phyloP scores from a whole-genome alignment of 345 rosid species.

The Gossypium ekmanianum region DNA sequence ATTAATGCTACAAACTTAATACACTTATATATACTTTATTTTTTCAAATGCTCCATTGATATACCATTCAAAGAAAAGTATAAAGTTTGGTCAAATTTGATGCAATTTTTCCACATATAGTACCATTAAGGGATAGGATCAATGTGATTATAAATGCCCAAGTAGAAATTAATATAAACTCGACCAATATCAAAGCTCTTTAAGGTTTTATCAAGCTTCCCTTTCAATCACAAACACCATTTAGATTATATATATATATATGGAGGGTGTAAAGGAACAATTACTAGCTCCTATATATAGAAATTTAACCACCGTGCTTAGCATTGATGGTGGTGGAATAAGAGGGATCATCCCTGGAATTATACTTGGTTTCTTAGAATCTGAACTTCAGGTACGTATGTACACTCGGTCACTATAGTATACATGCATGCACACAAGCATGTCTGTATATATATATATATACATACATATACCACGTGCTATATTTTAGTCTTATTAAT shows the following conservation, averaged over 20 bases:
- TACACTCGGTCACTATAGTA: neutral
- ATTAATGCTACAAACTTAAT: too few relatives aligned
- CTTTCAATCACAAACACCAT: too few relatives aligned
- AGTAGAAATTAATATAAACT: neutral
- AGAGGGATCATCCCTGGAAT: neutral
- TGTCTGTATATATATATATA: too few relatives aligned
- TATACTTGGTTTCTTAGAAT: slow-evolving; percentile 7
- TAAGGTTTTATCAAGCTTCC: too few relatives aligned
- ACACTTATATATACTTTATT: too few relatives aligned
- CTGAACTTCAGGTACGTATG: slow-evolving; percentile 31
- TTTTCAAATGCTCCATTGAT: too few relatives aligned
- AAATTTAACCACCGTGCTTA: neutral
- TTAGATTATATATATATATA: neutral
- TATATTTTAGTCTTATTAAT: too few relatives aligned
- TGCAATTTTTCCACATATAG: neutral
- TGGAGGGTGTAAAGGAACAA: neutral
- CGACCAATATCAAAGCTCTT: too few relatives aligned
- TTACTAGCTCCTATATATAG: neutral
- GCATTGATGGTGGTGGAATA: neutral
- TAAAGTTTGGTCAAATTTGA: neutral
- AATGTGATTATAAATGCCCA: neutral
- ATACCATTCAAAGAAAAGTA: too few relatives aligned
- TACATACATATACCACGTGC: too few relatives aligned
- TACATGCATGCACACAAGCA: neutral
- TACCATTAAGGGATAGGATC: neutral